These are phyloP conservation scores for Rhododendron ferrugineum DNA, from an alignment of 148 eudicot genomes.

Conservation along the genomic window DNA sequence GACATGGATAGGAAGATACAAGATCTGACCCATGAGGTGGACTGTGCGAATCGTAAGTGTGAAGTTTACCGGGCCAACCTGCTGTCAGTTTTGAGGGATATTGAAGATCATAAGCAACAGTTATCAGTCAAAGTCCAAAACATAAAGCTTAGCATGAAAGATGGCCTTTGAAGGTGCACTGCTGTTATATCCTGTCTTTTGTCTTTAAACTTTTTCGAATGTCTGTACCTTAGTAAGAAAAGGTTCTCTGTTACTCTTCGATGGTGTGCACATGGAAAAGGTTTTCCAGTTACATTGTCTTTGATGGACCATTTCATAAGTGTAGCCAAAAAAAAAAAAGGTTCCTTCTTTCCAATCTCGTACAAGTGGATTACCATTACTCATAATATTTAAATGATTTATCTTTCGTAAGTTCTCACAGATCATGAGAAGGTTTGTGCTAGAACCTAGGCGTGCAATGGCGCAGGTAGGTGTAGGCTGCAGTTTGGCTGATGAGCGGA, in stretches of 20 bases:
- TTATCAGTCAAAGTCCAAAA: conserved; percentile 33
- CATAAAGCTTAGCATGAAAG: conserved; percentile 25
- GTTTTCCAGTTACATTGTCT: background rate
- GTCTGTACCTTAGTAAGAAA: background rate
- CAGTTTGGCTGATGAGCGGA: background rate
- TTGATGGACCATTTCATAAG: background rate
- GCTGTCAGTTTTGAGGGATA: conserved; percentile 28
- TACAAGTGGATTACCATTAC: background rate
- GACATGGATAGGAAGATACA: conserved; percentile 36
- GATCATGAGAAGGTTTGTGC: background rate
- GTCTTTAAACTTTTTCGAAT: background rate
- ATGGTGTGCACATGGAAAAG: background rate
- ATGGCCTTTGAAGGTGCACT: conserved; percentile 22
- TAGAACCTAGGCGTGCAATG: background rate
- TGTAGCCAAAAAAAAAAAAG: background rate
- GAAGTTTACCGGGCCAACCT: conserved; percentile 33
- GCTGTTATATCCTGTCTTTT: background rate
- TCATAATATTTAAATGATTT: background rate
- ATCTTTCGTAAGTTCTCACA: background rate
- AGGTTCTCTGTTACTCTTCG: background rate
- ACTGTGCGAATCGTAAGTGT: conserved; percentile 23
- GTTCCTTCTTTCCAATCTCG: background rate
- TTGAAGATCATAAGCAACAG: conserved; percentile 36
- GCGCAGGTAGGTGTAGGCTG: background rate
- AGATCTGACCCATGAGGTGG: conserved; percentile 31